phyloP scores from a whole-genome alignment of 768 basidiomycete species.

The Filobasidium floriforme region DNA sequence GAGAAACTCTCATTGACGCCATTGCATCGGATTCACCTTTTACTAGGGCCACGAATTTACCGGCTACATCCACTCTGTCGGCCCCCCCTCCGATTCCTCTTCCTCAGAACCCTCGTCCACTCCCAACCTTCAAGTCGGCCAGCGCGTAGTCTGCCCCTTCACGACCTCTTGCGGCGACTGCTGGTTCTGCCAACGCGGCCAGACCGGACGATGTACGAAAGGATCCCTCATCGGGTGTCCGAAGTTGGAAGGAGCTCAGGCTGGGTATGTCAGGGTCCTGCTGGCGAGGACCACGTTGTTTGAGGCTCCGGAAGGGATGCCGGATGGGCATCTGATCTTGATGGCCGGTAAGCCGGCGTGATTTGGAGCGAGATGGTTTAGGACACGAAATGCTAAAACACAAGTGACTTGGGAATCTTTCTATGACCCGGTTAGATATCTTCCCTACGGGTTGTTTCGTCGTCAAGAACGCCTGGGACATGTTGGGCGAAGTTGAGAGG shows the following conservation, averaged over 20 bases:
- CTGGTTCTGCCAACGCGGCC: slow-evolving; percentile 15
- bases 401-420: background rate
- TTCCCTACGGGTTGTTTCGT: slow-evolving; percentile 41
- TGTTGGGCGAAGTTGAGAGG: slow-evolving; percentile 31
- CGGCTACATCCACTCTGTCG: slow-evolving; percentile 20
- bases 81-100: background rate
- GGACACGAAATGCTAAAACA: background rate
- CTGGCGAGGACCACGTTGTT: slow-evolving; percentile 22
- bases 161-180: slow-evolving; percentile 22
- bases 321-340: slow-evolving; percentile 19
- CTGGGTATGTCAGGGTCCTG: slow-evolving; percentile 23
- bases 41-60: slow-evolving; percentile 26
- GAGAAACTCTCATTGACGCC: too few relatives aligned
- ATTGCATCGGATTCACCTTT: too few relatives aligned
- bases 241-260: slow-evolving; percentile 23
- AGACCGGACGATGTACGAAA: slow-evolving; percentile 20
- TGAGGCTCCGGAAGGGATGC: slow-evolving; percentile 16
- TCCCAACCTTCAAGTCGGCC: background rate
- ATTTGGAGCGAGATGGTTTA: background rate
- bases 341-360: slow-evolving; percentile 23
- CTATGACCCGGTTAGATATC: slow-evolving; percentile 32
- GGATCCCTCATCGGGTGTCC: slow-evolving; percentile 20
- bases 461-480: slow-evolving; percentile 35
- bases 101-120: background rate
- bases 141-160: slow-evolving; percentile 24